Conservation (phyloP, 202 grass and related monocot species). For the Sporobolus alterniflorus region DNA sequence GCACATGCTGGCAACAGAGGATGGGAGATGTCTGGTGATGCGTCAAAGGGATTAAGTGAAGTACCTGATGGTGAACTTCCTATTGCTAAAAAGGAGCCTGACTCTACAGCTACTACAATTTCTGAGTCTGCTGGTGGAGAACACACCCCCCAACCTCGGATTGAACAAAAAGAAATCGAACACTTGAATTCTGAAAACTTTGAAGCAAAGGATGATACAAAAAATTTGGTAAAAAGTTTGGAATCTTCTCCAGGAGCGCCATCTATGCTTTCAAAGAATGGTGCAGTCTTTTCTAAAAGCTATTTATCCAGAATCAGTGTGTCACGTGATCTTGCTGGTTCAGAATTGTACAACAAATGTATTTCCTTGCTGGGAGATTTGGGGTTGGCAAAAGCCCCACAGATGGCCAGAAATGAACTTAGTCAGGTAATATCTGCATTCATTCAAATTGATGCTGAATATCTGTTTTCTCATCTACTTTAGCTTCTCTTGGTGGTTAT, state of each 20-base stretch:
- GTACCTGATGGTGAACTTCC: slow-evolving; percentile 48
- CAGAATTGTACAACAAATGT: slow-evolving; percentile 70
- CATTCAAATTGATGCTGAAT: neutral
- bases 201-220: slow-evolving; percentile 44
- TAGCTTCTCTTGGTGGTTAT: slow-evolving; percentile 26
- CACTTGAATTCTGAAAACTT: slow-evolving; percentile 45
- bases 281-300: slow-evolving; percentile 53
- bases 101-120: slow-evolving; percentile 38
- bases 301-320: slow-evolving; percentile 71
- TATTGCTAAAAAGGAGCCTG: slow-evolving; percentile 58
- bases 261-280: slow-evolving; percentile 45
- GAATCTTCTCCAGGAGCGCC: slow-evolving; percentile 38
- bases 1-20: slow-evolving; percentile 52
- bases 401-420: slow-evolving; percentile 29
- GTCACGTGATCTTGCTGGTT: slow-evolving; percentile 68
- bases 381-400: slow-evolving; percentile 28
- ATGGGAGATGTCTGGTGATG: slow-evolving; percentile 63
- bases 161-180: slow-evolving; percentile 51
- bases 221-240: slow-evolving; percentile 11
- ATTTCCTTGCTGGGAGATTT: slow-evolving; percentile 56
- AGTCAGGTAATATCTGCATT: slow-evolving; percentile 57
- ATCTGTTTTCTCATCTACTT: slow-evolving; percentile 19
- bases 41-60: slow-evolving; percentile 64
- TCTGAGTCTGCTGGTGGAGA: slow-evolving; percentile 42
- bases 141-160: slow-evolving; percentile 26